Evolutionary conservation across 331 rosid genomes (phyloP).

Genomic region (Acacia pycnantha): DNA sequence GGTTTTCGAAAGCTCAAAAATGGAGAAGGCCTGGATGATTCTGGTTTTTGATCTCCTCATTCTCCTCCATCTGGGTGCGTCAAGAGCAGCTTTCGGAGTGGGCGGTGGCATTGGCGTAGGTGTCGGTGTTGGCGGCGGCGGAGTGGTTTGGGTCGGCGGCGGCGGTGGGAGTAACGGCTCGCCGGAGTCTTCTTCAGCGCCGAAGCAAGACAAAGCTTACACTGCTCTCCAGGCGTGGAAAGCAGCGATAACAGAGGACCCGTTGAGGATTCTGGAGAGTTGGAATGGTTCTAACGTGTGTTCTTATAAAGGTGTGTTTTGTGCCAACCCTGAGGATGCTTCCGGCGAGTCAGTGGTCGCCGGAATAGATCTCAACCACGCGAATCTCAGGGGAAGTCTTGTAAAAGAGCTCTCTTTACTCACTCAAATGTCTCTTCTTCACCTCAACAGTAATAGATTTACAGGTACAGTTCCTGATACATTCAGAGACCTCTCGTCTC

Average conservation of each 20-base stretch:
- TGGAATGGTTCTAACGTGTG: conserved; percentile 89
- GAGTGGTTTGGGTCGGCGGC: conserved; percentile 53
- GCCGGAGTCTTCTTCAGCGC: conserved; percentile 43
- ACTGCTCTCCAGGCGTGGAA: conserved; percentile 89
- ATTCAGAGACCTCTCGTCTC: conserved; percentile 52
- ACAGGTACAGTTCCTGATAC: conserved; percentile 67
- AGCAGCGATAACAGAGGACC: conserved; percentile 85
- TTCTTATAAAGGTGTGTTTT: conserved; percentile 86
- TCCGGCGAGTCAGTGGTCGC: conserved; percentile 48
- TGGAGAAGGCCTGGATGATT: conserved; percentile 53
- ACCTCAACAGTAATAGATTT: conserved; percentile 81
- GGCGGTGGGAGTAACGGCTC: conserved; percentile 48
- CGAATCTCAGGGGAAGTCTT: conserved; percentile 75
- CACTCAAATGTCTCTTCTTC: conserved; percentile 68
- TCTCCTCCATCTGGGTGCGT: conserved; percentile 32
- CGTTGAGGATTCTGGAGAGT: conserved; percentile 48
- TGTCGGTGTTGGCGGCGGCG: conserved; percentile 38
- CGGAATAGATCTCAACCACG: conserved; percentile 92
- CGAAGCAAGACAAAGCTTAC: conserved; percentile 59
- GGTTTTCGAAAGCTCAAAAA: conserved; percentile 36
- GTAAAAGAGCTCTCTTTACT: conserved; percentile 76
- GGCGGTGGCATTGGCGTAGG: conserved; percentile 46
- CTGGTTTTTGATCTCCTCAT: conserved; percentile 32
- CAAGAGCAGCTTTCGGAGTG: conserved; percentile 47
- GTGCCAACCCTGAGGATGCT: conserved; percentile 47